Base-by-base conservation (phyloP, 768 basidiomycete species). In the Suillus discolor region DNA sequence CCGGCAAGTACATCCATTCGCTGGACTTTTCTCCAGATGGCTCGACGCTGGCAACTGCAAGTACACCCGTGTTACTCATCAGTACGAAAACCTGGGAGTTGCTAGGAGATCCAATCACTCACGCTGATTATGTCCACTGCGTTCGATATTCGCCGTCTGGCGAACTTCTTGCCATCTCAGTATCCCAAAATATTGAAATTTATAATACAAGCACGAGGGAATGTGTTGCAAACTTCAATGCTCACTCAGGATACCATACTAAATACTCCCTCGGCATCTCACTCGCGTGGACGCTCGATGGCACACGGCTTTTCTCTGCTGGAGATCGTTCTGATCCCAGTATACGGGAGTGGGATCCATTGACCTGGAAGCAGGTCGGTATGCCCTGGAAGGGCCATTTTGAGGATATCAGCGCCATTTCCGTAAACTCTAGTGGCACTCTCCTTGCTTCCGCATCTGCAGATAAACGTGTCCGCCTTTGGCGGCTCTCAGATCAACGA, bases 71-170 rank as follows among this genome's bases (percentile, higher is more conserved):
- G 13, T 5, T 12, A 9, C 8, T 44, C 44, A 11, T 20, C 20
- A 44, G n/a, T 23, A 49, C 47, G 0, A 15, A 49, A 49, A 49
- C n/a, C 23, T 49, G 47, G 47, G 45, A 47, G 45, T 11, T 47
- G 45, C n/a, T 47, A 47, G 45, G 11, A n/a, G 6, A 47, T 11
- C 20, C 44, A 45, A 47, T 49, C n/a, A 23, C 4, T 47, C 23
- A 6, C 11, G 11, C 9, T 47, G n/a, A n/a, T n/a, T 0, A 0
- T 23, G n/a, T 12, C 11, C 0, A 1, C 23, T 25, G 47, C 23
- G 13, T 49, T 15, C 47, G 47, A 2, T 49, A 23, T 49, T 49
- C 47, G 13, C 47, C 47, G 6, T 25, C 47, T 23, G 47, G 47
- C 2, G 23, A 49, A 23, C 23, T 23, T 49, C 47, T 49, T 49